Evolutionary conservation across 176 grass and related monocot species (phyloP), one percentile per base, ranked within the genome.

Genomic region (Triticum turgidum): DNA sequence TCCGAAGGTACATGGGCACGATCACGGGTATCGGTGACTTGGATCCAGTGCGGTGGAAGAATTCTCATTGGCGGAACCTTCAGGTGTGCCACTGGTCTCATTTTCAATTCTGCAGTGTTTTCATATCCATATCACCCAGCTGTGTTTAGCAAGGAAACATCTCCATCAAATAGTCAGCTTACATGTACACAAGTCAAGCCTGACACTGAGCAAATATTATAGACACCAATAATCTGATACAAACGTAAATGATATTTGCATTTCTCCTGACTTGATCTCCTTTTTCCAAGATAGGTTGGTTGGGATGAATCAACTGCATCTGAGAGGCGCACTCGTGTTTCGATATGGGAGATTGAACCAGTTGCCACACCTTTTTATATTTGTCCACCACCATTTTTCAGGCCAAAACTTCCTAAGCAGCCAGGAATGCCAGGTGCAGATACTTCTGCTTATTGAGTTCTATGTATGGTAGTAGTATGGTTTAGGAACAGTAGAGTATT

Each of bases 271-370:
- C 6, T 71, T 89, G 61, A 84, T 69, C 67, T 84, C 35, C 29
- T 82, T 61, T 86, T 87, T 87, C 62, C 79, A 78, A 80, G 51
- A 62, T 82, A 99, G 97, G 94, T 99, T 97, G 97, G 94, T 18
- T 99, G 97, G 97, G 97, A 99, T 79, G 97, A 99, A 94, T 99
- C 97, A 81, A 99, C 90, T 80, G 89, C 83, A 24, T 91, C 90
- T 3, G 97, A 99, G 83, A 90, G 97, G 62, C 85, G 97, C 73
- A 97, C 85, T 38, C 94, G 94, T 73, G 94, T 99, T 68, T 99
- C 97, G 37, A 90, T 99, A 88, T 99, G 97, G 97, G 97, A 99
- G 59, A 99, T 97, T 20, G 97, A 99, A 89, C 97, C 97, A 73
- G 94, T 99, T 37, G 92, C 94, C 65, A 99, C 94, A 9, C 97